Percentiles rank a stretch among this genome's conserved stretches.
Conservation (phyloP, 2,329 filamentous ascomycete genomes). For the Zymoseptoria crescenta region DNA sequence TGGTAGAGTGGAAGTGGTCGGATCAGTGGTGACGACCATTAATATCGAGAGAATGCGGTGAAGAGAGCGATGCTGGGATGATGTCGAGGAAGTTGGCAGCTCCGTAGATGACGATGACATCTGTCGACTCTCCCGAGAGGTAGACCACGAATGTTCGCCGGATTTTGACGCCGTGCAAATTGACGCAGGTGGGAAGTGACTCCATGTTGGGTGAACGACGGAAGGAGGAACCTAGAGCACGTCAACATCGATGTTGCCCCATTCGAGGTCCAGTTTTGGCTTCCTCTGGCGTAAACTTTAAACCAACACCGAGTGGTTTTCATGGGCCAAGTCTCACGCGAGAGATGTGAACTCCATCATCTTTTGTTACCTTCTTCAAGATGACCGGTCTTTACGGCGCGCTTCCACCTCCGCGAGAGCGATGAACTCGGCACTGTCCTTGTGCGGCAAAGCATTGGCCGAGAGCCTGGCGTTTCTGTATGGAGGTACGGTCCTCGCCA, state of each 20-base stretch:
- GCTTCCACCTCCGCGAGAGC: neutral
- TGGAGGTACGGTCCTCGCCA: constrained; percentile 8
- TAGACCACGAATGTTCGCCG: too few species aligned
- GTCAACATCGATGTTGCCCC: neutral
- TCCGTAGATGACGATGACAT: neutral
- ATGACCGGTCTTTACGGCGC: neutral
- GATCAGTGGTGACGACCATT: neutral
- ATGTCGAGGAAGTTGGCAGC: neutral
- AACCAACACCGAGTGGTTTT: neutral
- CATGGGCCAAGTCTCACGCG: neutral
- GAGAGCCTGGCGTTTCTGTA: constrained; percentile 8
- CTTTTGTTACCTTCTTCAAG: neutral
- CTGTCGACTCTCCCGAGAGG: neutral
- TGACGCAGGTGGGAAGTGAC: neutral
- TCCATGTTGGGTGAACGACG: neutral
- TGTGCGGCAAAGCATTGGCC: constrained; percentile 1
- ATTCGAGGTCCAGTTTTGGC: neutral
- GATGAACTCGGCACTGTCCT: neutral
- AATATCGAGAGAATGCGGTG: neutral
- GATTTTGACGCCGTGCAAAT: too few species aligned
- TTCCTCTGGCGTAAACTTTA: neutral
- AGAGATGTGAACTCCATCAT: neutral
- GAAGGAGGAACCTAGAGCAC: neutral
- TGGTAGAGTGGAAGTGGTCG: neutral
- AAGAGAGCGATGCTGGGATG: neutral